Conservation (phyloP, 78 protist species). For the Dictyostelium brefeldianum region DNA sequence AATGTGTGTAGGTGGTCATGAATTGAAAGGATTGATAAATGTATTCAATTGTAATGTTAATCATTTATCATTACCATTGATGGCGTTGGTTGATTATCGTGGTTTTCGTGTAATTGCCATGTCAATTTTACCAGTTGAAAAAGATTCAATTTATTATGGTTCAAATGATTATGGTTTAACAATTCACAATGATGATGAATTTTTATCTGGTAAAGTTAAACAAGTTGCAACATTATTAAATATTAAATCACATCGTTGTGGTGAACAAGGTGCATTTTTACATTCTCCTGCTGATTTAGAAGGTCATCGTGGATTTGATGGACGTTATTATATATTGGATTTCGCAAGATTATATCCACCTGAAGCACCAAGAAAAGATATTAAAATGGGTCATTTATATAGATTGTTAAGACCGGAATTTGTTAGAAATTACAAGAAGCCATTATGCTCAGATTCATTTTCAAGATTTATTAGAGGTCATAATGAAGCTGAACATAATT, state of each 20-base stretch:
- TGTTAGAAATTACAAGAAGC: conserved; percentile 70
- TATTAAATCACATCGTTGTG: conserved; percentile 76
- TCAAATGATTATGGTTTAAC: conserved; percentile 81
- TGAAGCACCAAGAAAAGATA: conserved; percentile 75
- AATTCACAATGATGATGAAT: conserved; percentile 46
- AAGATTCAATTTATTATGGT: conserved; percentile 60
- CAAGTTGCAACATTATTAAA: conserved; percentile 61
- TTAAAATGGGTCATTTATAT: conserved; percentile 81
- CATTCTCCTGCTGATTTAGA: conserved; percentile 78
- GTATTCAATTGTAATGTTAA: conserved; percentile 39
- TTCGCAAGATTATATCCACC: conserved; percentile 83
- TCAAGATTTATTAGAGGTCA: conserved; percentile 76
- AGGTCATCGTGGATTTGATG: conserved; percentile 77
- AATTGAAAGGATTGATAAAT: conserved; percentile 76
- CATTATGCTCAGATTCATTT: conserved; percentile 77
- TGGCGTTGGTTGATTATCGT: conserved; percentile 86
- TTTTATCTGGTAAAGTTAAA: conserved; percentile 3
- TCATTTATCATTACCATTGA: conserved; percentile 78
- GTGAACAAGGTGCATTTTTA: conserved; percentile 30
- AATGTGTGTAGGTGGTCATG: conserved; percentile 67
- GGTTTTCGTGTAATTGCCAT: conserved; percentile 86
- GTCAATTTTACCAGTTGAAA: conserved; percentile 79
- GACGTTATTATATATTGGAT: conserved; percentile 81
- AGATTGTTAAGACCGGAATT: conserved; percentile 86
- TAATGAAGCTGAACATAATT: conserved; percentile 73